A percentile compares a stretch with the other conserved stretches of the same genome.
phyloP scores from a whole-genome alignment of 371 early-diverging fungal genomes.

The Smittium mucronatum region DNA sequence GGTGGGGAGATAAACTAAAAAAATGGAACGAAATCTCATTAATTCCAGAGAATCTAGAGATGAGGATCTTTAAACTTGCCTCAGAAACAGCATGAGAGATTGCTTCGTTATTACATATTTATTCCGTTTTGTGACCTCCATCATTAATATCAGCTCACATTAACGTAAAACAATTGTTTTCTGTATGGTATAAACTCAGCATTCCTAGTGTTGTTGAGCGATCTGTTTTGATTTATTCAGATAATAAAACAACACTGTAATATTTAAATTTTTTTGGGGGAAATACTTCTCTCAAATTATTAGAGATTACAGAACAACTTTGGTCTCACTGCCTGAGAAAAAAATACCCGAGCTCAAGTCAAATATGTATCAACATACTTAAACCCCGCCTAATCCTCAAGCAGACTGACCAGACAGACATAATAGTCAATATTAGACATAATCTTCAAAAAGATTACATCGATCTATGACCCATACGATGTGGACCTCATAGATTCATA shows the following conservation, averaged over 20 bases:
- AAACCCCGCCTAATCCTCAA: background rate
- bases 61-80: background rate
- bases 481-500: constrained; percentile 28
- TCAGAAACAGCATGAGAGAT: no score
- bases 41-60: background rate
- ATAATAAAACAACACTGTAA: background rate
- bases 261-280: background rate
- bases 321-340: background rate
- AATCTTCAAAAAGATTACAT: background rate
- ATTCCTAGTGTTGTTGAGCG: background rate
- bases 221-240: background rate
- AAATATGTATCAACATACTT: background rate
- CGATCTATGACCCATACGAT: background rate
- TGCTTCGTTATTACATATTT: no score
- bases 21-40: background rate
- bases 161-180: no score
- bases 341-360: background rate
- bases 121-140: no score
- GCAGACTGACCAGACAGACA: background rate
- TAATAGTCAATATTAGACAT: constrained; percentile 5
- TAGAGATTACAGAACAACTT: background rate
- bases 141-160: no score
- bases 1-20: background rate
- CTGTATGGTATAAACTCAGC: background rate
- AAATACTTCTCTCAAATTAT: background rate